phyloP scores from a whole-genome alignment of 2,329 filamentous ascomycete genomes.

The Penicillium frequentans region DNA sequence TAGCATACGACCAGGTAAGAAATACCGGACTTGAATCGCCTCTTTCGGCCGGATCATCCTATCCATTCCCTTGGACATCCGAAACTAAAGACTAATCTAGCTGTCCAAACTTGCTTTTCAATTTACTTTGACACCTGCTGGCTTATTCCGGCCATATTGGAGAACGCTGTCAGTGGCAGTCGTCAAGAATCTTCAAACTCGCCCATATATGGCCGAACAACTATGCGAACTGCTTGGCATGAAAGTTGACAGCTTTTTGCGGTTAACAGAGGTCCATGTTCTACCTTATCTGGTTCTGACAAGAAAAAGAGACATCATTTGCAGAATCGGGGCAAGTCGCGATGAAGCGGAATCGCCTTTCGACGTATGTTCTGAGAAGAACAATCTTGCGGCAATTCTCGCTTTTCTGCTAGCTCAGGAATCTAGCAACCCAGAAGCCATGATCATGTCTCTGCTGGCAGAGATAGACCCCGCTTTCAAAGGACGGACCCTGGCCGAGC shows the following conservation, averaged over 20 bases:
- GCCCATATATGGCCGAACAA: slow-evolving; percentile 78
- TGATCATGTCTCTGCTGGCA: slow-evolving; percentile 67
- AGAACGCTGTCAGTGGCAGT: slow-evolving; percentile 76
- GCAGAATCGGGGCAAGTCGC: slow-evolving; percentile 73
- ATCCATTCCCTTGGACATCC: background rate
- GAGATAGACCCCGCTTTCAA: slow-evolving; percentile 71
- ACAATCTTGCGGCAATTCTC: slow-evolving; percentile 60
- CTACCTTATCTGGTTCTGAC: slow-evolving; percentile 83
- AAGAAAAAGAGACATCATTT: slow-evolving; percentile 74
- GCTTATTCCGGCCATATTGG: slow-evolving; percentile 86
- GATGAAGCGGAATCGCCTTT: slow-evolving; percentile 55
- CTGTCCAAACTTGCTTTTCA: slow-evolving; percentile 70
- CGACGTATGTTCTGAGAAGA: slow-evolving; percentile 60
- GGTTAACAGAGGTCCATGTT: slow-evolving; percentile 75
- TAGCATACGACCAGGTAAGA: slow-evolving; percentile 77
- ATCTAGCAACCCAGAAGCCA: slow-evolving; percentile 65
- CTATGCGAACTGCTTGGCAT: slow-evolving; percentile 80
- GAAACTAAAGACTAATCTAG: slow-evolving; percentile 34
- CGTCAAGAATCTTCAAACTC: slow-evolving; percentile 75
- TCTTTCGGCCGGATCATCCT: background rate
- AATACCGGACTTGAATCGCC: background rate
- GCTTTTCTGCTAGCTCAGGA: slow-evolving; percentile 59
- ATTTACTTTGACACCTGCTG: slow-evolving; percentile 61
- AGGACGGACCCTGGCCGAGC: slow-evolving; percentile 62
- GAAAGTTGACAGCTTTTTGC: slow-evolving; percentile 70